Percentiles rank a stretch among this genome's conserved stretches.
These are phyloP conservation scores for Lindgomyces ingoldianus DNA, from an alignment of 495 filamentous ascomycete species.

Conservation along the genomic window DNA sequence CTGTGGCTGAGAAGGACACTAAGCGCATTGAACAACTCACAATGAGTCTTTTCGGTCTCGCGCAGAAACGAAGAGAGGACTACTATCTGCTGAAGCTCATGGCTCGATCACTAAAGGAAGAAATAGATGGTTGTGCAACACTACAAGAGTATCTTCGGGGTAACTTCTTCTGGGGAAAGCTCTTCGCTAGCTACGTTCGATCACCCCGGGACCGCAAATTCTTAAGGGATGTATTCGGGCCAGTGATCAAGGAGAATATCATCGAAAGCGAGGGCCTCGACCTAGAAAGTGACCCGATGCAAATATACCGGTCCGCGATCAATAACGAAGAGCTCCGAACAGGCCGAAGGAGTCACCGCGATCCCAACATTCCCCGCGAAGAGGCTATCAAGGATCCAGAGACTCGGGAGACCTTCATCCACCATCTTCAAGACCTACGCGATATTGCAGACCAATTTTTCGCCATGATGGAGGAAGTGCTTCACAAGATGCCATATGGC, in stretches of 20 bases:
- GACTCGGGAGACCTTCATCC: slow-evolving; percentile 86
- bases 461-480: slow-evolving; percentile 71
- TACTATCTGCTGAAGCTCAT: slow-evolving; percentile 95
- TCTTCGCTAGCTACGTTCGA: slow-evolving; percentile 84
- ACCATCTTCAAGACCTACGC: slow-evolving; percentile 87
- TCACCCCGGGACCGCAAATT: slow-evolving; percentile 92
- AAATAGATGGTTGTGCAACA: slow-evolving; percentile 71
- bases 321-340: slow-evolving; percentile 97
- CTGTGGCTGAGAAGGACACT: slow-evolving; percentile 85
- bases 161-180: slow-evolving; percentile 88
- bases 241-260: slow-evolving; percentile 81
- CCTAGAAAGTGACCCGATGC: slow-evolving; percentile 94
- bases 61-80: slow-evolving; percentile 93
- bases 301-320: slow-evolving; percentile 91
- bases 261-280: slow-evolving; percentile 89
- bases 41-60: slow-evolving; percentile 97
- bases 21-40: slow-evolving; percentile 89
- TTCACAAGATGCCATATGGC: slow-evolving; percentile 90
- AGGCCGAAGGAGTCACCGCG: slow-evolving; percentile 75
- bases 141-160: slow-evolving; percentile 85
- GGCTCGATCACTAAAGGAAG: slow-evolving; percentile 77
- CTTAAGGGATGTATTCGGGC: slow-evolving; percentile 78
- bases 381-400: slow-evolving; percentile 91
- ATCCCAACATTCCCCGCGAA: slow-evolving; percentile 80
- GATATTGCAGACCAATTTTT: slow-evolving; percentile 93